Percentiles rank a stretch among this genome's conserved stretches.
These are phyloP conservation scores for Suhomyces bolitotheri DNA, from an alignment of 1,139 yeast genomes.

Conservation along the genomic window DNA sequence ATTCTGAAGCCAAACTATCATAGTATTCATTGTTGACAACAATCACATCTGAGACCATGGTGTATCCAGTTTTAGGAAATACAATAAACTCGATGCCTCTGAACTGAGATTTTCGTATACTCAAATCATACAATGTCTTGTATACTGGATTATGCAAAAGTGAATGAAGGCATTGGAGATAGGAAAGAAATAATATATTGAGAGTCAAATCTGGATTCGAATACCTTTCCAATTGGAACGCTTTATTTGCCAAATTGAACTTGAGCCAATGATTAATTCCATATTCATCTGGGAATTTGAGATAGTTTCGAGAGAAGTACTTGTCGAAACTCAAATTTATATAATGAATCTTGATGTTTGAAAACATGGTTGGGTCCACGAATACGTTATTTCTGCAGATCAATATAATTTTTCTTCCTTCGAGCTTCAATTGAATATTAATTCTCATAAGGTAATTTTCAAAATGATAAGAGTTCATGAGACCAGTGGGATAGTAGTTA, in stretches of 20 bases:
- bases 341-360: slow-evolving; percentile 22
- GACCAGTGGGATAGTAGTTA: slow-evolving; percentile 17
- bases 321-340: slow-evolving; percentile 21
- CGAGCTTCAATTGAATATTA: slow-evolving; percentile 7
- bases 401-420: slow-evolving; percentile 11
- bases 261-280: slow-evolving; percentile 23
- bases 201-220: slow-evolving; percentile 8
- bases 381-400: slow-evolving; percentile 14
- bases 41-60: slow-evolving; percentile 3
- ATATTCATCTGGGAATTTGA: slow-evolving; percentile 24
- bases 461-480: slow-evolving; percentile 14
- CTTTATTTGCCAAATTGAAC: slow-evolving; percentile 8
- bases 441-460: slow-evolving; percentile 12
- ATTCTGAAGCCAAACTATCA: slow-evolving; percentile 2
- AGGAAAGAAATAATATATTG: slow-evolving; percentile 8
- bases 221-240: slow-evolving; percentile 5
- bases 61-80: not conserved
- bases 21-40: slow-evolving; percentile 7
- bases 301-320: slow-evolving; percentile 13
- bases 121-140: slow-evolving; percentile 6
- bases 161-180: slow-evolving; percentile 8
- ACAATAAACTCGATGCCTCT: not conserved
- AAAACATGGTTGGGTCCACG: slow-evolving; percentile 15
- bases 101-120: slow-evolving; percentile 3
- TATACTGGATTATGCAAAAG: slow-evolving; percentile 11